Evolutionary conservation across 1,139 yeast genomes (phyloP).

Genomic region (Diutina scorzettiae): DNA sequence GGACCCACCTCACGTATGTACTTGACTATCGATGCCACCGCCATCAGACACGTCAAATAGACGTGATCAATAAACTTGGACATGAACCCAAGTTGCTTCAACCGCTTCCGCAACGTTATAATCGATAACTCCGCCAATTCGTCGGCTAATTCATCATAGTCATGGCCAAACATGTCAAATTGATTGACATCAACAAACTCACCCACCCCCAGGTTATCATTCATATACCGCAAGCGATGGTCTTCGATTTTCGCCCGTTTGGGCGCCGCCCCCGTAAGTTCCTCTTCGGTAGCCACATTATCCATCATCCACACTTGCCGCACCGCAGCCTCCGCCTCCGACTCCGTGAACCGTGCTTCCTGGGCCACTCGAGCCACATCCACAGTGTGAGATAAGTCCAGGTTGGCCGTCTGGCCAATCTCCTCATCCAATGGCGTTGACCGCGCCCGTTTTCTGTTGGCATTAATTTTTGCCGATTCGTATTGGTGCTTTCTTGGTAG

Average conservation of each 20-base stretch:
- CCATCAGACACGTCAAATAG: not conserved
- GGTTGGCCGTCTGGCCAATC: conserved; percentile 17
- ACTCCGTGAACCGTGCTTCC: not conserved
- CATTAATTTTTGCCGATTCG: conserved; percentile 7
- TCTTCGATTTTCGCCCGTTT: not conserved
- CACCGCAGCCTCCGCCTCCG: not conserved
- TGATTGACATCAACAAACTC: not conserved
- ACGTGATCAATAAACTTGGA: not conserved
- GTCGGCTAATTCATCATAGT: not conserved
- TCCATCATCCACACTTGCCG: not conserved
- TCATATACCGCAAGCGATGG: not conserved
- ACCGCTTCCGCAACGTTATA: not conserved
- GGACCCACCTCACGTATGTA: not conserved
- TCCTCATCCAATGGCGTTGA: conserved; percentile 28
- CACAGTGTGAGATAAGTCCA: conserved; percentile 1
- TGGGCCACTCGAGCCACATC: conserved; percentile 3
- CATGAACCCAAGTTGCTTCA: not conserved
- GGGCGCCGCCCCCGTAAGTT: not conserved
- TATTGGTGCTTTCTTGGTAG: conserved; percentile 4
- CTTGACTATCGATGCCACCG: not conserved
- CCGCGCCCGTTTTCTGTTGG: conserved; percentile 10
- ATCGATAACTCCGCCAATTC: not conserved
- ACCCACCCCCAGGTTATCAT: not conserved
- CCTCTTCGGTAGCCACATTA: conserved; percentile 4
- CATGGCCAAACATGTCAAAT: not conserved